Percentiles rank a stretch among this genome's conserved stretches.
Evolutionary conservation across 1,139 yeast genomes (phyloP).

Genomic region (Hyphopichia burtonii): DNA sequence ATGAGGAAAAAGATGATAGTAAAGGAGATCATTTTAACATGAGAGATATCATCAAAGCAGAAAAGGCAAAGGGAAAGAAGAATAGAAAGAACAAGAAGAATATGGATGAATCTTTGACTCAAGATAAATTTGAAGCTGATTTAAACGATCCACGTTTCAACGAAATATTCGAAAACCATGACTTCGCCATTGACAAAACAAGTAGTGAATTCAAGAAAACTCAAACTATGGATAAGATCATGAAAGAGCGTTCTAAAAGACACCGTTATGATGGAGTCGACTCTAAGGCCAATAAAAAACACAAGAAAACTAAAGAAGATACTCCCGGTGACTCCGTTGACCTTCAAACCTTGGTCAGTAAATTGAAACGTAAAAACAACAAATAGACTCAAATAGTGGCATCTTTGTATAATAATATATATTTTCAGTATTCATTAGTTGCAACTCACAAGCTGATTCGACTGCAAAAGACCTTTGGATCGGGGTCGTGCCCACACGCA

Average conservation of each 20-base stretch:
- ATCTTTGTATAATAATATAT: not conserved
- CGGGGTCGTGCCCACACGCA: not conserved
- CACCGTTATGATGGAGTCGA: conserved; percentile 14
- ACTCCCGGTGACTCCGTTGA: not conserved
- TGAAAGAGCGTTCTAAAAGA: conserved; percentile 72
- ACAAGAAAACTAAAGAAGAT: conserved; percentile 6
- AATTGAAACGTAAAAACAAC: conserved; percentile 3
- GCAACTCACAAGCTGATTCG: no score
- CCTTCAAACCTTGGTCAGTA: conserved; percentile 3
- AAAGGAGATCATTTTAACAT: conserved; percentile 66
- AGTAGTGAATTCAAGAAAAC: conserved; percentile 87
- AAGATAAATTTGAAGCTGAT: conserved; percentile 67
- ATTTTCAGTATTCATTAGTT: not conserved
- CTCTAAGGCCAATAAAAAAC: conserved; percentile 13
- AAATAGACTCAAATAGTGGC: not conserved
- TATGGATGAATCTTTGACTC: conserved; percentile 40
- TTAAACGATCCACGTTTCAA: conserved; percentile 82
- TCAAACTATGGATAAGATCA: conserved; percentile 76
- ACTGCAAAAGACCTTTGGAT: not conserved
- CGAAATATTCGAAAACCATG: conserved; percentile 84
- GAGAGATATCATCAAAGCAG: conserved; percentile 75
- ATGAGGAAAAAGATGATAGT: conserved; percentile 41
- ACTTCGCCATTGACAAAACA: conserved; percentile 89
- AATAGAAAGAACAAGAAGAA: conserved; percentile 39
- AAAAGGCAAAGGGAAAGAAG: conserved; percentile 59